A percentile compares a stretch with the other conserved stretches of the same genome.
Conservation (phyloP, 192 early-diverging fungal genomes). For the Coemansia umbellata region DNA sequence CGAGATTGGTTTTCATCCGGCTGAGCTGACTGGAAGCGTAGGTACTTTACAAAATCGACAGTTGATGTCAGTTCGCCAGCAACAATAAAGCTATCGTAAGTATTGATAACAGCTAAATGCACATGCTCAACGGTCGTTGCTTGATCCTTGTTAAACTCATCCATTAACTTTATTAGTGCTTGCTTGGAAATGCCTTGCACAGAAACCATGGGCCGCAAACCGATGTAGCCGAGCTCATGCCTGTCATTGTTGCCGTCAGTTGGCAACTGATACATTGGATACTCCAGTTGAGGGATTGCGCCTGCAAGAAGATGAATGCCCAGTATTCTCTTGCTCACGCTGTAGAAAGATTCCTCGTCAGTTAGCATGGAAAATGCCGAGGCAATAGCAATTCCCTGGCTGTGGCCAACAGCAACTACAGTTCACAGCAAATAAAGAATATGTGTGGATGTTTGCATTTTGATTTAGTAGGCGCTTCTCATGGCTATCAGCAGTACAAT, state of each 20-base stretch:
- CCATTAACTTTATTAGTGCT: constrained; percentile 3
- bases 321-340: constrained; percentile 73
- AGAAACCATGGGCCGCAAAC: constrained; percentile 21
- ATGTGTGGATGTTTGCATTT: background rate
- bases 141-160: constrained; percentile 11
- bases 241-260: background rate
- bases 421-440: background rate
- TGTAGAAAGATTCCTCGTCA: constrained; percentile 73
- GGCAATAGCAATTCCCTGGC: constrained; percentile 85
- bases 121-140: background rate
- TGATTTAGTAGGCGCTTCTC: background rate
- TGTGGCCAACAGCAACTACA: constrained; percentile 71
- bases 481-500: background rate
- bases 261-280: constrained; percentile 7
- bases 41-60: constrained; percentile 1
- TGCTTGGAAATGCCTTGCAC: constrained; percentile 11
- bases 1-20: constrained; percentile 56
- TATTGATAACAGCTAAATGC: constrained; percentile 21
- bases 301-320: constrained; percentile 81
- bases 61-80: constrained; percentile 6
- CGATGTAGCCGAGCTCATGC: background rate
- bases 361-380: constrained; percentile 74
- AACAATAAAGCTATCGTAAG: constrained; percentile 18
- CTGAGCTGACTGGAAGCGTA: constrained; percentile 5
- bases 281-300: constrained; percentile 67